These are phyloP conservation scores for Eucalyptus pauciflora DNA, from an alignment of 345 rosid species.

Conservation along the genomic window DNA sequence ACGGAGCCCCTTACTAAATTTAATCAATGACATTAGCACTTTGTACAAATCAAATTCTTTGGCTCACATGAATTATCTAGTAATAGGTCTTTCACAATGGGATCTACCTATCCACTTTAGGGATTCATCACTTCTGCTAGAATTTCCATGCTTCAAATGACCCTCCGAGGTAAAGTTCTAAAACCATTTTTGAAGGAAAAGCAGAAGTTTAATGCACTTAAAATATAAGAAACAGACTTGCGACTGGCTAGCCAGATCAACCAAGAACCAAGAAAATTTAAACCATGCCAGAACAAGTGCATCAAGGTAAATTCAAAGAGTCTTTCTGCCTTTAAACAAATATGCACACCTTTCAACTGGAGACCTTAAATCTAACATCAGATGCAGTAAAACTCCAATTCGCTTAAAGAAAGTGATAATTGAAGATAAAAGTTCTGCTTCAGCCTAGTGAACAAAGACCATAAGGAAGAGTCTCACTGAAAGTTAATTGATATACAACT, in stretches of 20 bases:
- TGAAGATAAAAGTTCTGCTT: slow-evolving; percentile 90
- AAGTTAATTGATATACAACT: not conserved
- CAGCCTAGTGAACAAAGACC: slow-evolving; percentile 40
- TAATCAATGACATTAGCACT: not conserved
- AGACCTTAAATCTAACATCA: slow-evolving; percentile 88
- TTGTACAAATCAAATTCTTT: not conserved
- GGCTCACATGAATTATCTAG: not conserved
- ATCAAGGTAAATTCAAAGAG: not conserved
- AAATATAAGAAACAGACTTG: not conserved
- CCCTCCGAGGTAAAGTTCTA: not conserved
- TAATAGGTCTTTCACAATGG: not conserved
- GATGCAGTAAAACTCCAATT: slow-evolving; percentile 72
- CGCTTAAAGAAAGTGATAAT: slow-evolving; percentile 70
- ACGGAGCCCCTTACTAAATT: not conserved
- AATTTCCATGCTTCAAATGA: not conserved
- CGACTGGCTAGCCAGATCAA: not conserved
- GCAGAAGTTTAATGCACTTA: not conserved
- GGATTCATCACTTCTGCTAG: not conserved
- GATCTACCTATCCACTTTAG: not conserved
- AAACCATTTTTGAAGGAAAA: not conserved
- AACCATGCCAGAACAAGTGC: not conserved
- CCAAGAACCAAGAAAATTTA: not conserved
- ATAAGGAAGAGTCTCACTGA: not conserved
- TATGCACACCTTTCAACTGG: slow-evolving; percentile 77
- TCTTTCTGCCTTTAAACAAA: not conserved